Evolutionary conservation across 805 yeast species (phyloP).

Genomic region (Schizosaccharomyces pombe): DNA sequence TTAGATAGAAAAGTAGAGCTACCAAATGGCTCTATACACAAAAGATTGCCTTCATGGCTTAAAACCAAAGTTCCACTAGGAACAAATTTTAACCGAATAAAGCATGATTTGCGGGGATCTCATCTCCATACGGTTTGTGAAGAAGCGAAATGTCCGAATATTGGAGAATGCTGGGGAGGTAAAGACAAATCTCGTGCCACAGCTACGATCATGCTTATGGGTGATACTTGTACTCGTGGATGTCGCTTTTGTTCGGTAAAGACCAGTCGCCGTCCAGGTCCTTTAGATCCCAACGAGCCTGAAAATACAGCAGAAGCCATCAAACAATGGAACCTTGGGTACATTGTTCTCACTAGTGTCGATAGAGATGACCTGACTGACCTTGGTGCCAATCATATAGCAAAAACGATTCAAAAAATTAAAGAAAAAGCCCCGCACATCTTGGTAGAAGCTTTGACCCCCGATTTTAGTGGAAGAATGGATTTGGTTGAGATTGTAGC

Average conservation of each 20-base stretch:
- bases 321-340: constrained; percentile 92
- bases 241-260: constrained; percentile 94
- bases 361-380: constrained; percentile 87
- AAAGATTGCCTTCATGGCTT: constrained; percentile 72
- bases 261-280: constrained; percentile 65
- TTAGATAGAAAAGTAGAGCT: neutral
- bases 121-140: constrained; percentile 91
- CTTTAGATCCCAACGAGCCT: constrained; percentile 90
- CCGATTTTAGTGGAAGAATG: constrained; percentile 85
- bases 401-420: constrained; percentile 64
- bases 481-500: constrained; percentile 64
- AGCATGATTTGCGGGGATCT: constrained; percentile 67
- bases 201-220: constrained; percentile 91
- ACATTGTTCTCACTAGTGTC: constrained; percentile 89
- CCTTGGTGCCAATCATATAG: constrained; percentile 81
- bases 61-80: constrained; percentile 96
- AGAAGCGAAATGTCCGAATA: constrained; percentile 97
- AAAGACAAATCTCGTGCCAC: constrained; percentile 72
- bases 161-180: constrained; percentile 99
- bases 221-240: constrained; percentile 98
- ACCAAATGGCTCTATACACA: neutral
- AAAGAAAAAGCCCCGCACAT: constrained; percentile 76
- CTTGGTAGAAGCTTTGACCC: constrained; percentile 77
- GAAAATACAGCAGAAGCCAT: constrained; percentile 95
- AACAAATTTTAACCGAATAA: constrained; percentile 50